These are phyloP conservation scores for Enterospora canceri DNA, from an alignment of 371 early-diverging fungal species.

Conservation along the genomic window DNA sequence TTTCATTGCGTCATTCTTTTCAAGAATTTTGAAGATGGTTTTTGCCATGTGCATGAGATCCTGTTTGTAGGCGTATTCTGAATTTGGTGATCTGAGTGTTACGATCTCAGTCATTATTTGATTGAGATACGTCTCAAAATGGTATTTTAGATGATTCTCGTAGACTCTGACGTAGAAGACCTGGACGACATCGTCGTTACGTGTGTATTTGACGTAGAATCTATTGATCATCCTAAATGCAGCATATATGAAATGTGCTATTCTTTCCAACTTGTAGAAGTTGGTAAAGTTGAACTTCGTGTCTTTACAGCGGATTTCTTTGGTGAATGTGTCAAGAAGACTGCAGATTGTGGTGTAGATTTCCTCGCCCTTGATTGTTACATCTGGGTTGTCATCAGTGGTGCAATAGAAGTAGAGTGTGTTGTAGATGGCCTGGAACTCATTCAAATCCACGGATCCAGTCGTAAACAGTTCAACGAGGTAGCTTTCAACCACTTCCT, in stretches of 20 bases:
- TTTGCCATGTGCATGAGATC: too few species aligned
- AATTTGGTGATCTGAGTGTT: too few species aligned
- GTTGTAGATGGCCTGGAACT: neutral
- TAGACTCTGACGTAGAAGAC: too few species aligned
- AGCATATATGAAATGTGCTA: neutral
- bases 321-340: neutral
- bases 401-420: neutral
- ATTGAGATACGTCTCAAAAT: too few species aligned
- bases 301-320: neutral
- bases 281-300: too few species aligned
- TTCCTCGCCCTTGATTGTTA: neutral
- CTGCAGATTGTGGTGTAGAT: neutral
- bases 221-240: neutral
- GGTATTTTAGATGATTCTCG: too few species aligned
- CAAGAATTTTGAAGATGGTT: too few species aligned
- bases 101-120: too few species aligned
- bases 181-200: too few species aligned
- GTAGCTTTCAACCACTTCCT: neutral
- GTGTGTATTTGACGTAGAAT: neutral
- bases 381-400: neutral
- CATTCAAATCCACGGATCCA: neutral
- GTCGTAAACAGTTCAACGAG: neutral
- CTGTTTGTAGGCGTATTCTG: too few species aligned
- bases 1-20: too few species aligned
- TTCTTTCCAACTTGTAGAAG: neutral